These are phyloP conservation scores for Helianthus annuus DNA, from an alignment of 129 eudicot genomes.

Conservation along the genomic window HanXRQr2.0-SUNRISE NC_035440.2:421275-421774, in stretches of 20 bases:
- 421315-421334: too few species aligned
- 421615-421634: not conserved
- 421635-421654: not conserved
- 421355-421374: too few species aligned
- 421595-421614: not conserved
- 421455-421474: not conserved
- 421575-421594: not conserved
- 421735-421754: slow-evolving; percentile 12
- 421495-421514: not conserved
- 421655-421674: too few species aligned
- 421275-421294: too few species aligned
- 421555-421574: not conserved
- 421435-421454: slow-evolving; percentile 5
- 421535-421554: slow-evolving; percentile 47
- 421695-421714: slow-evolving; percentile 25
- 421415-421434: not conserved
- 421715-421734: not conserved
- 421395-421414: too few species aligned
- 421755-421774: slow-evolving; percentile 3
- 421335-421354: too few species aligned
- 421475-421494: not conserved
- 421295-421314: too few species aligned
- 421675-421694: not conserved
- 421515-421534: slow-evolving; percentile 48
- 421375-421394: too few species aligned